These are phyloP conservation scores for Brassica rapa DNA, from an alignment of 345 rosid genomes.

Conservation along the genomic window DNA sequence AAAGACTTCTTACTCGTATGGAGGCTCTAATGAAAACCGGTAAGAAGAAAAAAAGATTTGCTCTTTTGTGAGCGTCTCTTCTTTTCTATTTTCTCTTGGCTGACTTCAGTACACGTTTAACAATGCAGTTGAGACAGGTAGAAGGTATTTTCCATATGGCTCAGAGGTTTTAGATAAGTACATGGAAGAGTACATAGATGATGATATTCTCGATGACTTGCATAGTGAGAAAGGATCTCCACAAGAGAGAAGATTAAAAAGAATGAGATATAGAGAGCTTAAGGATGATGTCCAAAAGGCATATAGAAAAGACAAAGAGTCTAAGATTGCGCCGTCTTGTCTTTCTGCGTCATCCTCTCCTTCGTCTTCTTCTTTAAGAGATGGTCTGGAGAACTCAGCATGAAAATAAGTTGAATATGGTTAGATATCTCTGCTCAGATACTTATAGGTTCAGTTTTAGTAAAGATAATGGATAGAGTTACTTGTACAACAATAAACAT, in stretches of 20 bases:
- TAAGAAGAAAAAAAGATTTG: slow-evolving; percentile 14
- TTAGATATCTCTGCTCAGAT: slow-evolving; percentile 13
- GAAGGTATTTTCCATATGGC: slow-evolving; percentile 82
- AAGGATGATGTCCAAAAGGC: slow-evolving; percentile 90
- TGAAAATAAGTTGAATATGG: slow-evolving; percentile 20
- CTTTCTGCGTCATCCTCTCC: slow-evolving; percentile 77
- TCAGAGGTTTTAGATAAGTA: slow-evolving; percentile 88
- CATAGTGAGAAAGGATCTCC: slow-evolving; percentile 60
- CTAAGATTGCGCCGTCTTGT: slow-evolving; percentile 52
- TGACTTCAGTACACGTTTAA: background rate
- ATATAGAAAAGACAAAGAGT: slow-evolving; percentile 76
- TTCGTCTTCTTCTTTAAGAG: slow-evolving; percentile 46
- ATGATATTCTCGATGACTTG: slow-evolving; percentile 66
- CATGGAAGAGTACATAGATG: slow-evolving; percentile 62
- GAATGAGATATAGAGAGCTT: slow-evolving; percentile 80
- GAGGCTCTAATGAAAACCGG: slow-evolving; percentile 92
- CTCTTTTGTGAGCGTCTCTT: background rate
- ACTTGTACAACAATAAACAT: slow-evolving; percentile 15
- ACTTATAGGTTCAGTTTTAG: slow-evolving; percentile 21
- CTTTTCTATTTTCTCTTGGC: background rate
- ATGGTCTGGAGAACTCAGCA: slow-evolving; percentile 18
- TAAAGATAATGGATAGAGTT: slow-evolving; percentile 22
- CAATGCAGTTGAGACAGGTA: slow-evolving; percentile 85
- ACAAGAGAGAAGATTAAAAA: slow-evolving; percentile 65
- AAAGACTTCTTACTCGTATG: slow-evolving; percentile 68